Percentiles rank a stretch among this genome's conserved stretches.
phyloP scores from a whole-genome alignment of 1,284 basidiomycete genomes.

The Sparassis latifolia region DNA sequence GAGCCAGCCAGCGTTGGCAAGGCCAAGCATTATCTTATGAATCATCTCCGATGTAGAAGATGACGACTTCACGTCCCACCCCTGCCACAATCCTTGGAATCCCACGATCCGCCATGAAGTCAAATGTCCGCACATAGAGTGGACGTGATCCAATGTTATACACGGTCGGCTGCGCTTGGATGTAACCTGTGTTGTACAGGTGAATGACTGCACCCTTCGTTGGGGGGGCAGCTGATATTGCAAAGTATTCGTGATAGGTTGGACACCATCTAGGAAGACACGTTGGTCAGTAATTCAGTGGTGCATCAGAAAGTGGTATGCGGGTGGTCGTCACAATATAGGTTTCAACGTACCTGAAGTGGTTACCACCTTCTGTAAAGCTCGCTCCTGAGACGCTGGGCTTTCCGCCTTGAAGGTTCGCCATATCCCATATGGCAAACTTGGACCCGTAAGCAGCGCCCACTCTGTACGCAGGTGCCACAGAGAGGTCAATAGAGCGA shows the following conservation, averaged over 20 bases:
- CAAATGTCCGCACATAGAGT: slow-evolving; percentile 63
- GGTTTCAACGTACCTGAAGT: slow-evolving; percentile 50
- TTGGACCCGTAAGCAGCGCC: slow-evolving; percentile 64
- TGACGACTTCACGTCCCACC: slow-evolving; percentile 46
- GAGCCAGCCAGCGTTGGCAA: too few species aligned
- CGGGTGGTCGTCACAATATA: too few species aligned
- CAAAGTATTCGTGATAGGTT: slow-evolving; percentile 70
- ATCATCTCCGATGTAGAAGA: slow-evolving; percentile 31
- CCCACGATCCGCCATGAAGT: slow-evolving; percentile 55
- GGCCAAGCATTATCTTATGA: slow-evolving; percentile 7
- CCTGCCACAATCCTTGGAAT: slow-evolving; percentile 63
- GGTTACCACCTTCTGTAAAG: slow-evolving; percentile 58
- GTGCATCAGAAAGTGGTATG: too few species aligned
- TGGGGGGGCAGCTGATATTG: slow-evolving; percentile 55
- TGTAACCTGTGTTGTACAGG: slow-evolving; percentile 58
- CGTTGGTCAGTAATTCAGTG: not conserved
- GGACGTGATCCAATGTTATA: slow-evolving; percentile 55
- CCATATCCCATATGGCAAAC: slow-evolving; percentile 71
- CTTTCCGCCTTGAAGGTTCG: slow-evolving; percentile 63
- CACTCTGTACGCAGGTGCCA: slow-evolving; percentile 38
- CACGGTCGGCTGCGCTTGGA: slow-evolving; percentile 54
- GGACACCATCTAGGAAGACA: slow-evolving; percentile 58
- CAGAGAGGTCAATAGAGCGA: slow-evolving; percentile 1
- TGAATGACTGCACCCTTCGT: slow-evolving; percentile 59
- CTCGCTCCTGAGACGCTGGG: slow-evolving; percentile 51